These are phyloP conservation scores for Isoetes engelmannii DNA, from an alignment of 83 land plant species.

Conservation along the genomic window DNA sequence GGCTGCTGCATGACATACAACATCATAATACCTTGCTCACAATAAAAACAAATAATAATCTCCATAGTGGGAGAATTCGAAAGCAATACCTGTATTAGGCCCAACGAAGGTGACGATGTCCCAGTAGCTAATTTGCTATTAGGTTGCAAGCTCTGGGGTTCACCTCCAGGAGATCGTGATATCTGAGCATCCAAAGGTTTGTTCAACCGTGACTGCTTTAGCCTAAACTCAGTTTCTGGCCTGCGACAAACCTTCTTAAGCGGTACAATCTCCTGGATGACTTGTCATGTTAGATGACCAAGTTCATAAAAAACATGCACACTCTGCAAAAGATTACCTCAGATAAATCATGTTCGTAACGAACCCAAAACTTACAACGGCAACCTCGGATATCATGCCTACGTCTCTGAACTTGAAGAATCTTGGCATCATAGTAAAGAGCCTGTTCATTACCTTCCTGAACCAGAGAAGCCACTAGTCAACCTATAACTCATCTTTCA, in stretches of 20 bases:
- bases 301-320: neutral
- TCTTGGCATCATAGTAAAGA: constrained; percentile 93
- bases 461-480: neutral
- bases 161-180: no score
- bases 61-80: no score
- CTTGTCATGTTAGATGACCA: no score
- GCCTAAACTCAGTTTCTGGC: constrained; percentile 12
- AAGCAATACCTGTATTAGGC: no score
- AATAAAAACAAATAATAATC: no score
- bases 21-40: no score
- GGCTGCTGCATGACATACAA: no score
- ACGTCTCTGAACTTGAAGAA: constrained; percentile 87
- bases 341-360: constrained; percentile 89
- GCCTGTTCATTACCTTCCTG: constrained; percentile 99
- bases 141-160: no score
- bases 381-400: constrained; percentile 96
- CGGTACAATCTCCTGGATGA: constrained; percentile 13
- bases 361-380: constrained; percentile 91
- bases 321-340: constrained; percentile 45
- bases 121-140: no score
- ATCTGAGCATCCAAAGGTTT: no score
- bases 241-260: constrained; percentile 10
- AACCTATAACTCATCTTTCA: neutral
- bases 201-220: neutral
- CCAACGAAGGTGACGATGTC: no score